Evolutionary conservation across 768 basidiomycete species (phyloP), one percentile per base, ranked within the genome.

Genomic region (Sarcodon aspratus): DNA sequence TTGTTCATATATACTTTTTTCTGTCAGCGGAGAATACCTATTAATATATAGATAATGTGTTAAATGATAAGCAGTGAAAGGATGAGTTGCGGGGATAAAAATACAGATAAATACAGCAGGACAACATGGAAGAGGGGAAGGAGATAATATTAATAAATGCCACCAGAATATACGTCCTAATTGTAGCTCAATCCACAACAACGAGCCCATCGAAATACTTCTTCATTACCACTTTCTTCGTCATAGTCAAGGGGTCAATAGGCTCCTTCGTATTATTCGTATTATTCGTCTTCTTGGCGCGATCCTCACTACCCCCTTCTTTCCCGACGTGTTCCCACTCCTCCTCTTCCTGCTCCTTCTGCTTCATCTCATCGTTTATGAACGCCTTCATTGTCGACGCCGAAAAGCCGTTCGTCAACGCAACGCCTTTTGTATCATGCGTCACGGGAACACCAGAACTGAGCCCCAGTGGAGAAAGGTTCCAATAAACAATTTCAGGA

Each of bases 401-500:
- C 48, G 79, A 82, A 57, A 80, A 85, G 45, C 85, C 85, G 57
- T 73, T 82, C 66, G 86, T 65, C 59, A 85, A 63, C 44, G 80
- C 80, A 33, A 84, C 82, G 0, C 84, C 84, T 60, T 73, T 67
- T 58, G 66, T 63, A 33, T 79, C 73, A 15, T 66, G 69, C 44
- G 66, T 65, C 27, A 77, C 78, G 40, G 82, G 80, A 8, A 63
- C 64, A 44, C 71, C 70, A 21, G 51, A 38, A 32, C 54, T 51
- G 15, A 50, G 49, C 42, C 47, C 48, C 1, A 59, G 49, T 1
- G 51, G 54, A 3, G 62, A 61, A 59, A 86, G 61, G 58, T 86
- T 70, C 85, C 85, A 86, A 60, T 74, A 87, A 34, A 87, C 80
- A 46, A 88, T 69, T 65, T 86, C 71, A 13, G 84, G 85, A 27